Conservation (phyloP, 1,284 basidiomycete genomes). For the Heterobasidion parviporum region DNA sequence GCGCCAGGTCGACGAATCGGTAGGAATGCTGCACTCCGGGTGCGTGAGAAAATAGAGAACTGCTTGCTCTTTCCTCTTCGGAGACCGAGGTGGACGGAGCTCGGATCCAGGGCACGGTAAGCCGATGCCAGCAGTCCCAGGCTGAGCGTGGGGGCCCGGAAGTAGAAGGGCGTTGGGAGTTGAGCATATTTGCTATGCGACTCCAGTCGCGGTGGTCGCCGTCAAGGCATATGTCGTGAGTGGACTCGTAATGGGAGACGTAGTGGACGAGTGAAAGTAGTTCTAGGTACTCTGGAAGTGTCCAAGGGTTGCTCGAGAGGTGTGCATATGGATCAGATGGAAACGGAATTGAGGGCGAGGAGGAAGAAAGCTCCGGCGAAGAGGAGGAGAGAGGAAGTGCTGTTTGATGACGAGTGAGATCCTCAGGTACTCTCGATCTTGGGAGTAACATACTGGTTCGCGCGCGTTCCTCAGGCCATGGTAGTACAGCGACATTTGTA, state of each 20-base stretch:
- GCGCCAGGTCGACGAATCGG: slow-evolving; percentile 4
- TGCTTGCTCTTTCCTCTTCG: neutral
- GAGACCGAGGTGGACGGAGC: neutral
- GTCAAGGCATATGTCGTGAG: neutral
- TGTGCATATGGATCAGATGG: slow-evolving; percentile 8
- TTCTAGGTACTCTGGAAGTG: slow-evolving; percentile 9
- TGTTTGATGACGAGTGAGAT: neutral
- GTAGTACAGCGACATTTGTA: neutral
- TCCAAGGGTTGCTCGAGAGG: slow-evolving; percentile 8
- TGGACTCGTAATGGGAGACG: neutral
- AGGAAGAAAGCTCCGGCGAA: neutral
- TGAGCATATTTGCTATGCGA: slow-evolving; percentile 5
- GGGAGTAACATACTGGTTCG: neutral
- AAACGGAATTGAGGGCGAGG: slow-evolving; percentile 1
- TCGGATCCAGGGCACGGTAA: slow-evolving; percentile 8
- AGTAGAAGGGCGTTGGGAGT: neutral
- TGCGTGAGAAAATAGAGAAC: slow-evolving; percentile 4
- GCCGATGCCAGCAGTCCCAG: slow-evolving; percentile 14
- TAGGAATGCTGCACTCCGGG: slow-evolving; percentile 12
- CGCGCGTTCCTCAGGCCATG: neutral
- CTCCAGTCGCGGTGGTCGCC: slow-evolving; percentile 5
- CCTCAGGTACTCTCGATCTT: neutral
- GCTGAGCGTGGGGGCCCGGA: slow-evolving; percentile 1
- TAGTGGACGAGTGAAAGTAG: slow-evolving; percentile 6
- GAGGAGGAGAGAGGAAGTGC: neutral